Conservation (phyloP, 2,329 filamentous ascomycete species). For the Ophiostoma sp. region DNA sequence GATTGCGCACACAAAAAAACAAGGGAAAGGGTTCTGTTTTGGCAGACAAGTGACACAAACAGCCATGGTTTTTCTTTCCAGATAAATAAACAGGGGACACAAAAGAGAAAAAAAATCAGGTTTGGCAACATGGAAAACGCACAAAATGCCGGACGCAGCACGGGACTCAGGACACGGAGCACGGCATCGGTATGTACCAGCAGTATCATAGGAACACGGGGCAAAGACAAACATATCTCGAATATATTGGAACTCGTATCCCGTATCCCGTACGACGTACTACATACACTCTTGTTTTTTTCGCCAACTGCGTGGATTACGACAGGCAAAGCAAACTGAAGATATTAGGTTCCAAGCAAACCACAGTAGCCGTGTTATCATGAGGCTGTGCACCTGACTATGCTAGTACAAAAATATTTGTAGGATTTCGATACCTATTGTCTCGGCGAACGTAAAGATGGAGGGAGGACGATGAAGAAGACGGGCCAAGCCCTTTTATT, state of each 20-base stretch:
- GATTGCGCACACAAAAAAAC: background rate
- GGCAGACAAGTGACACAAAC: background rate
- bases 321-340: background rate
- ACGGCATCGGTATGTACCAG: background rate
- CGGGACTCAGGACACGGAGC: background rate
- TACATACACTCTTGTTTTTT: background rate
- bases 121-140: background rate
- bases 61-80: background rate
- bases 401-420: background rate
- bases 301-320: background rate
- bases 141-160: background rate
- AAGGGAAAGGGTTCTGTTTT: background rate
- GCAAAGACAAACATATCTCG: background rate
- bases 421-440: background rate
- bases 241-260: background rate
- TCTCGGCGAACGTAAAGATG: background rate
- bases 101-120: background rate
- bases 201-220: background rate
- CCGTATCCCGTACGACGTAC: no score
- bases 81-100: background rate
- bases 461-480: background rate
- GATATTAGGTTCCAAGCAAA: background rate
- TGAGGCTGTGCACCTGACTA: background rate
- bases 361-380: background rate
- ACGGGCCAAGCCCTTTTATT: background rate